Evolutionary conservation across 139 green algal species (phyloP).

Genomic region (Coccomyxa sp.): DNA sequence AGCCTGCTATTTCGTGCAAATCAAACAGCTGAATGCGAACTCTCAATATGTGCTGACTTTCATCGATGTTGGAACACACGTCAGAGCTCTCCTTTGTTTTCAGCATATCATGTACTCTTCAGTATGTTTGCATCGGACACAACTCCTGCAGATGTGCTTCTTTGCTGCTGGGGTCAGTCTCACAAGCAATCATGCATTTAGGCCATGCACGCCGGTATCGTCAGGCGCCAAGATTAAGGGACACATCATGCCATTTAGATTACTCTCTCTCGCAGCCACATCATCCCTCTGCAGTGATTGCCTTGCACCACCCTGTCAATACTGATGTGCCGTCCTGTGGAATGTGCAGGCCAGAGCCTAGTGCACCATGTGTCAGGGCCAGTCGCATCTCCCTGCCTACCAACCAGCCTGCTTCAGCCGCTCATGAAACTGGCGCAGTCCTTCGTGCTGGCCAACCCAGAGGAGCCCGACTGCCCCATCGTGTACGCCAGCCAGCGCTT

Average conservation of each 20-base stretch:
- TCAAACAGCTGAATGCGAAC: no score
- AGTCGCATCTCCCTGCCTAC: conserved; percentile 12
- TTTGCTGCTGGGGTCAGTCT: not conserved
- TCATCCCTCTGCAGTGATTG: no score
- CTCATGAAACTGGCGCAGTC: conserved; percentile 47
- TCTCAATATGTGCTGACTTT: no score
- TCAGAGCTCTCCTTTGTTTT: no score
- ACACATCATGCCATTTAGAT: not conserved
- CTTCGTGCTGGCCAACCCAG: conserved; percentile 59
- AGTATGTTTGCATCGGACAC: not conserved
- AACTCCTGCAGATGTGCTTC: not conserved
- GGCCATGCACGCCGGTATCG: no score
- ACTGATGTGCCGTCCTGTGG: no score
- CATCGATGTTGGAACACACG: no score
- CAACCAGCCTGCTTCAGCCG: conserved; percentile 37
- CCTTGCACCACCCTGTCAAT: no score
- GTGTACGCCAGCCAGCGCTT: conserved; percentile 54
- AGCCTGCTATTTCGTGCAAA: no score
- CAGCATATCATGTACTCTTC: not conserved
- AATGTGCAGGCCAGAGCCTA: no score
- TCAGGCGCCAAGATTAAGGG: not conserved
- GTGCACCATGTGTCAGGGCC: not conserved
- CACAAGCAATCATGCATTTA: no score
- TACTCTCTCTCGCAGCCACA: no score
- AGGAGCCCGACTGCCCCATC: conserved; percentile 56